These are phyloP conservation scores for Lactarius quietus DNA, from an alignment of 768 basidiomycete genomes.

Conservation along the genomic window DNA sequence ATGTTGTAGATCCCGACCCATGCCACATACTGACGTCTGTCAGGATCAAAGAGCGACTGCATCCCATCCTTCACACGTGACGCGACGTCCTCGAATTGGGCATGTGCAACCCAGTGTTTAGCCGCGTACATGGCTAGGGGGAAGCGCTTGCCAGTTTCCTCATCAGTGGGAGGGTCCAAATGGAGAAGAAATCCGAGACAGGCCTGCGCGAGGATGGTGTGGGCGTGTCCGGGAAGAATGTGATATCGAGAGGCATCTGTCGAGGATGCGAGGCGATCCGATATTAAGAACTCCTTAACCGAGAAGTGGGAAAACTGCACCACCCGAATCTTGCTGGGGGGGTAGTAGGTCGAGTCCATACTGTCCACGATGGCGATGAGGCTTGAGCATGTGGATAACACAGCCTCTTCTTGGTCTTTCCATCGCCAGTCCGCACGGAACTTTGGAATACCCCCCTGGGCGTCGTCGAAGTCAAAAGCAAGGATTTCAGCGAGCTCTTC, in stretches of 20 bases:
- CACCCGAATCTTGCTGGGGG: neutral
- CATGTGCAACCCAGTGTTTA: neutral
- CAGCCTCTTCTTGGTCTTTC: no score
- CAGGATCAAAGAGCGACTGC: neutral
- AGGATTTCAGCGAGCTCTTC: no score
- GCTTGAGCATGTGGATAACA: neutral
- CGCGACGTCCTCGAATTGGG: neutral
- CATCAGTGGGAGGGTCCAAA: neutral
- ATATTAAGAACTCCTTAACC: slow-evolving; percentile 6
- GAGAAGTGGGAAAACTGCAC: slow-evolving; percentile 6
- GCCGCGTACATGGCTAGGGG: neutral
- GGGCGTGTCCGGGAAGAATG: neutral
- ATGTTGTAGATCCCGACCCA: no score
- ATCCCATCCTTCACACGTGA: neutral
- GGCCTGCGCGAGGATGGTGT: neutral
- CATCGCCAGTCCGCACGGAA: no score
- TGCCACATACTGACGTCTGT: neutral
- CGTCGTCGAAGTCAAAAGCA: no score
- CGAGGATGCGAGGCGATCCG: neutral
- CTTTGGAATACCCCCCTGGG: no score
- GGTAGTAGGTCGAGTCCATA: no score
- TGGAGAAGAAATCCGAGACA: neutral
- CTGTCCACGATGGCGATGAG: neutral
- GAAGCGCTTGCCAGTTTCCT: neutral
- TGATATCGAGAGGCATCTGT: neutral